Base-by-base conservation (phyloP, 129 eudicot species). In the Centrapalus pauciflorus region DNA sequence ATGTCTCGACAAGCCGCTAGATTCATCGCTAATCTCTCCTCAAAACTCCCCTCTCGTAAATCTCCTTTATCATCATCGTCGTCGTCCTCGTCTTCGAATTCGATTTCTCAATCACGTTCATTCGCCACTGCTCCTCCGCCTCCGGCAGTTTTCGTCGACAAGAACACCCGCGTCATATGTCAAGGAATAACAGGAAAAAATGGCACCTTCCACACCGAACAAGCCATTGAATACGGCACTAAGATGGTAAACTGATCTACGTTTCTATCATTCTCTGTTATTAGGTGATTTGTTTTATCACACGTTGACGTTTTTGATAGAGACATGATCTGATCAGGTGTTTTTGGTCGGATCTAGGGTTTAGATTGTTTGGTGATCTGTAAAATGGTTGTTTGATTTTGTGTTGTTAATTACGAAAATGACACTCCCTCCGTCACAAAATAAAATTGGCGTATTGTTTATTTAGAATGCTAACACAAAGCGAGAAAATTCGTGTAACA, bases 171-270 rank as follows among this genome's bases (percentile, higher is more conserved):
- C 29, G 86, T 94, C 80, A 89, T 94, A 29, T 89, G 99, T 71
- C 99, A 94, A 46, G 99, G 99, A 7, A 89, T 89, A 35, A 94
- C 99, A 3, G 99, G 99, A 0, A 89, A 89, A 70, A 94, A 82
- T 65, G 99, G 99, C 55, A 89, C 99, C 60, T 94, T 94, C 32
- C 97, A 89, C 77, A 89, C 99, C 60, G 99, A 89, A 45, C 97
- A 89, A 79, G 99, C 97, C 79, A 89, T 94, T 29, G 99, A 94
- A 54, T 89, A 94, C 70, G 97, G 99, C 71, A 94, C 97, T 41
- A 94, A 89, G 67, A 89, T 94, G 97, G 99, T 94, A 80, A 16
- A 35, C 19, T 19, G 7, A 2, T 48, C 3, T 27, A 61, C 23
- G 20, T 67, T 4, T 50, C 0, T 33, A 4, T 4, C 23, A 7